A percentile compares a stretch with the other conserved stretches of the same genome.
These are phyloP conservation scores for Russula earlei DNA, from an alignment of 768 basidiomycete species.

Conservation along the genomic window DNA sequence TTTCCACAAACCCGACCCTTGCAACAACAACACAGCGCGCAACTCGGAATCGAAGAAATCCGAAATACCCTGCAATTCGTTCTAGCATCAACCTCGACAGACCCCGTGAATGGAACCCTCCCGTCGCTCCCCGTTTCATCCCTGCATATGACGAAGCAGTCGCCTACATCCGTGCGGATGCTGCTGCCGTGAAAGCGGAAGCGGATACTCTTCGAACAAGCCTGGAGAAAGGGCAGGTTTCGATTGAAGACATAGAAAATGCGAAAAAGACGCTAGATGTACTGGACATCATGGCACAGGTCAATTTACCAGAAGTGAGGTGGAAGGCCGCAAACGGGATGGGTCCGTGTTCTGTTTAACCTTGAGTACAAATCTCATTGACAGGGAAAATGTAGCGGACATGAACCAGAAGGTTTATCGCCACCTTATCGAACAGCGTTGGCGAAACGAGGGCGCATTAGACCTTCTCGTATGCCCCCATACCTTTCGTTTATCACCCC, in stretches of 20 bases:
- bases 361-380: neutral
- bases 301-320: conserved; percentile 76
- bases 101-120: conserved; percentile 56
- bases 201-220: conserved; percentile 30
- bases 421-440: conserved; percentile 73
- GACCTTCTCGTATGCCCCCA: conserved; percentile 56
- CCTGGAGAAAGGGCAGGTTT: conserved; percentile 17
- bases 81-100: conserved; percentile 42
- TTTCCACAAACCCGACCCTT: no score
- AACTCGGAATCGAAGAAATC: conserved; percentile 10
- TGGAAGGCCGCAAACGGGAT: conserved; percentile 74
- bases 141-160: conserved; percentile 85
- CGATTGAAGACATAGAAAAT: conserved; percentile 20
- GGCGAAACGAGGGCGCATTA: conserved; percentile 76
- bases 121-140: conserved; percentile 50
- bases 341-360: conserved; percentile 38
- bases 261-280: conserved; percentile 39
- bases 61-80: conserved; percentile 29
- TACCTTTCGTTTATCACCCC: neutral
- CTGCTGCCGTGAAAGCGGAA: conserved; percentile 38
- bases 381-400: conserved; percentile 37
- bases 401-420: conserved; percentile 62
- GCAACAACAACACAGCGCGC: neutral
- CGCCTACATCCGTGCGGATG: conserved; percentile 56
- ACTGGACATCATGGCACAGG: conserved; percentile 68